Base-by-base conservation (phyloP, 2,329 filamentous ascomycete species). In the Leptosphaerulina australis region DNA sequence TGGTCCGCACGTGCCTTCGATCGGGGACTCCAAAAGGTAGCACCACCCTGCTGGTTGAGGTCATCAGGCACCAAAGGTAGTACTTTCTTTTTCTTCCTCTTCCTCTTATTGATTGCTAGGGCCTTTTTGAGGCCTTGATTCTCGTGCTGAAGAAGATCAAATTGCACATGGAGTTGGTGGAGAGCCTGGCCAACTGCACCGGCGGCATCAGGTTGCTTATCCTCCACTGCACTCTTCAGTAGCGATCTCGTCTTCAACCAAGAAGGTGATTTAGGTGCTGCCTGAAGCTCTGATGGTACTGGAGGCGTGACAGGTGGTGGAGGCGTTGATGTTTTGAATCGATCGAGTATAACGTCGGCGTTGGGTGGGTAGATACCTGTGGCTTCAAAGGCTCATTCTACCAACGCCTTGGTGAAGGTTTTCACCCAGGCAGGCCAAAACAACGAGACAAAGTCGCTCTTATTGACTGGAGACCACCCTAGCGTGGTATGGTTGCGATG, bases 291-390 rank as follows among this genome's bases (percentile, higher is more conserved):
- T 7, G 18, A n/a, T n/a, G 5, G 33, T 12, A 12, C 18, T 35
- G 18, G 33, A 20, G 37, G 14, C 9, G 17, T 30, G 5, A 18
- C 8, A 29, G 25, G 15, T 11, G 24, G 18, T 15, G n/a, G 25
- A 21, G 25, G 37, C 21, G 37, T 39, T 18, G 37, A 10, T 21
- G 17, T 22, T 35, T 24, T 18, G 11, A 39, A 39, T 11, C 15
- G n/a, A 18, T 39, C 9, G 10, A 39, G 37, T 21, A 39, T 28
- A 39, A 39, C 37, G 37, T 39, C 15, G 25, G 37, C 25, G 18
- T 39, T 28, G 15, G 11, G 15, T 39, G 10, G 37, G 15, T 14
- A 10, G 12, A 37, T 37, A 5, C 34, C 21, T 5, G 21, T 37
- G 21, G 11, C 12, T 24, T 8, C 17, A 12, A 37, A 37, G 34